phyloP scores from a whole-genome alignment of 129 eudicot genomes.

The Smallanthus sonchifolius region DNA sequence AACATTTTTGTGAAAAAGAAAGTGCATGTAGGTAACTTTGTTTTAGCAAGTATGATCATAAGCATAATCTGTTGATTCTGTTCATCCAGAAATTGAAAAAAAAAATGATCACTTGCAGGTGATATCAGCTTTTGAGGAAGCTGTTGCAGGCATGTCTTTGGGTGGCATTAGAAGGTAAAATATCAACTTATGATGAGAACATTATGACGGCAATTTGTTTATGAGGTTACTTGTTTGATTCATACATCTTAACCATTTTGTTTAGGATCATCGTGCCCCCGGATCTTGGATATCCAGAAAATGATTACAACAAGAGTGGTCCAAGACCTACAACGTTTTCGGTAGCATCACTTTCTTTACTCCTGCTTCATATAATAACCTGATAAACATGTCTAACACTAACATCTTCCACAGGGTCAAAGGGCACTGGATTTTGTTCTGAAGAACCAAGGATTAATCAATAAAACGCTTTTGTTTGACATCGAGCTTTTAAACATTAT shows the following conservation, averaged over 20 bases:
- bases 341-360: constrained; percentile 40
- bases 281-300: constrained; percentile 91
- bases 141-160: constrained; percentile 85
- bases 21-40: neutral
- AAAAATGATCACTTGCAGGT: constrained; percentile 42
- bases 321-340: constrained; percentile 98
- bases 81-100: neutral
- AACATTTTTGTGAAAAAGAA: neutral
- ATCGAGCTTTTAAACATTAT: constrained; percentile 88
- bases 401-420: constrained; percentile 67
- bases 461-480: constrained; percentile 94
- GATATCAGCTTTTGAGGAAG: constrained; percentile 98
- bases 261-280: constrained; percentile 98
- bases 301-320: constrained; percentile 82
- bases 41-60: neutral
- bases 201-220: neutral
- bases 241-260: constrained; percentile 4
- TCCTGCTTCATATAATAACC: neutral
- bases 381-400: neutral
- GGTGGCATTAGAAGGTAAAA: constrained; percentile 89
- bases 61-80: neutral
- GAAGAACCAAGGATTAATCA: constrained; percentile 93
- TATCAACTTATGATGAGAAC: neutral
- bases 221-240: neutral
- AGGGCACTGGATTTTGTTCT: constrained; percentile 91